Evolutionary conservation across 345 rosid species (phyloP), one percentile per base, ranked within the genome.

Genomic region (Linum usitatissimum): DNA sequence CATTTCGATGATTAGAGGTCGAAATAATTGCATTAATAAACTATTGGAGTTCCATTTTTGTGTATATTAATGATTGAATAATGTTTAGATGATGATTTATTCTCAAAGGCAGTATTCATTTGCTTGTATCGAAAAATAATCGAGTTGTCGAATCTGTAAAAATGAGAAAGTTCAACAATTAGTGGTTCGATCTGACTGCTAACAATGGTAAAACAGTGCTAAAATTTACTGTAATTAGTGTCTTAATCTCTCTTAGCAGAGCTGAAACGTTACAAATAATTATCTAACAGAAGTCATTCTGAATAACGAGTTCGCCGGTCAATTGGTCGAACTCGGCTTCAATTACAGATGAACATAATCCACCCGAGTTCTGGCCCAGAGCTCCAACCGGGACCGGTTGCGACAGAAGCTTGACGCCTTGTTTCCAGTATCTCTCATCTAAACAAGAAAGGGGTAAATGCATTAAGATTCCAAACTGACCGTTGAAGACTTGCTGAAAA

Each of bases 351-450:
- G 77, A 83, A 23, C 70, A 61, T 40, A 69, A 68, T 58, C 67
- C 70, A 14, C 53, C 60, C 0, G 51, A 4, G 64, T 65, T 42
- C 10, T 65, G 64, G 38, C 66, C 78, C 40, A 10, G 23, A 18
- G 18, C 18, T 65, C 72, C 77, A 19, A 85, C 89, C 55, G 65
- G 71, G 34, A 80, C 78, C 15, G 96, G 95, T 67, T 77, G 63
- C 30, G 72, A n/a, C 53, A 91, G 76, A 69, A 88, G 94, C 76
- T 83, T 91, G 71, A 90, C 92, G 66, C 96, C 99, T 86, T 90
- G 96, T 76, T 90, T 93, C 94, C 90, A 80, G 31, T 70, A 78
- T 71, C 90, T 90, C 53, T 77, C 67, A 64, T 78, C 94, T 92
- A 80, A 62, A 64, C 13, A 45, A 10, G 15, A 7, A 10, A 10